phyloP scores from a whole-genome alignment of 2,329 filamentous ascomycete genomes.

The Sporothrix euskadiensis region DNA sequence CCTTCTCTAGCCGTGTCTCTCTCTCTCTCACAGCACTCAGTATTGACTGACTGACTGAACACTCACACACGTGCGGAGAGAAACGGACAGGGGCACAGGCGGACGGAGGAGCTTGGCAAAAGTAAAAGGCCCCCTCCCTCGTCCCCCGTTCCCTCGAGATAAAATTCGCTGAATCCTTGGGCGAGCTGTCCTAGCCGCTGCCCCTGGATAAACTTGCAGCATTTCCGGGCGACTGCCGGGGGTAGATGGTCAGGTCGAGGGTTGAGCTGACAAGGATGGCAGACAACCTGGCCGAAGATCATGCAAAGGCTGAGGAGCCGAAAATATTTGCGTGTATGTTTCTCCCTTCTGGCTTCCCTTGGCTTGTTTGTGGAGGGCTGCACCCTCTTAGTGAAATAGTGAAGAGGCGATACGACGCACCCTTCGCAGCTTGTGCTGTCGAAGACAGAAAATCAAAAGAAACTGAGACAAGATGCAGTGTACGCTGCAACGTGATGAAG shows the following conservation, averaged over 20 bases:
- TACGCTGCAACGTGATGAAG: neutral
- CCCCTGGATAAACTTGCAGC: constrained; percentile 21
- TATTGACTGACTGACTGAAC: neutral
- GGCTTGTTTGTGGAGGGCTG: neutral
- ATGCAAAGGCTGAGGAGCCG: constrained; percentile 31
- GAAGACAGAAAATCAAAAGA: neutral
- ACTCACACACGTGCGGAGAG: constrained; percentile 12
- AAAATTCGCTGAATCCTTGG: constrained; percentile 20
- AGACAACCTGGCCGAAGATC: constrained; percentile 29
- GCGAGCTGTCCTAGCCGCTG: neutral
- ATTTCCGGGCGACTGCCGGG: constrained; percentile 26
- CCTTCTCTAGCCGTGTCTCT: neutral
- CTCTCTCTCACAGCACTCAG: too few species aligned
- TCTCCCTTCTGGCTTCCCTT: neutral
- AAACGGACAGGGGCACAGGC: constrained; percentile 7
- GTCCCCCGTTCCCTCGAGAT: neutral
- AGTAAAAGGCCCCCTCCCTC: constrained; percentile 6
- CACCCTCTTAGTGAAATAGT: constrained; percentile 2
- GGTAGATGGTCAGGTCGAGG: constrained; percentile 16
- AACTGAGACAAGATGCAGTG: neutral
- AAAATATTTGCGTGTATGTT: constrained; percentile 24
- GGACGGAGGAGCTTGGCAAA: constrained; percentile 15
- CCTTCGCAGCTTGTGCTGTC: neutral
- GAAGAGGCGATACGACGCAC: constrained; percentile 8
- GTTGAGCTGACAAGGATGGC: constrained; percentile 29